These are phyloP conservation scores for Aspergillus phoenicis DNA, from an alignment of 2,329 filamentous ascomycete species.

Conservation along the genomic window DNA sequence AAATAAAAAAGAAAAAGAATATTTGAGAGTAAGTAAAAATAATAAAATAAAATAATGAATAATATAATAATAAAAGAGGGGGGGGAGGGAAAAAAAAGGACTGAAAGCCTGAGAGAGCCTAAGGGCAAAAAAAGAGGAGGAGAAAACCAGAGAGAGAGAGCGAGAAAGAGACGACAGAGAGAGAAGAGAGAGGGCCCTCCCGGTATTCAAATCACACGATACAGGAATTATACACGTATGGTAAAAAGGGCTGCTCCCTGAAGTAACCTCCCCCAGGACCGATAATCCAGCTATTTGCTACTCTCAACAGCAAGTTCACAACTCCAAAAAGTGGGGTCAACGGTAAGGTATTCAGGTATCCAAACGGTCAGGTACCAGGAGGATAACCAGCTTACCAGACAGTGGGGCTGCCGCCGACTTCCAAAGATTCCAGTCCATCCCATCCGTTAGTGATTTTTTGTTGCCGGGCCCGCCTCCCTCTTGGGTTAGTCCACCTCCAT, in stretches of 20 bases:
- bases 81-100: not conserved
- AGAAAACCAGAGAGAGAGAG: not conserved
- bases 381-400: not conserved
- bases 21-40: not conserved
- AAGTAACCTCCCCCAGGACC: too few species aligned
- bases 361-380: constrained; percentile 11
- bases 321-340: constrained; percentile 1
- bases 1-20: not conserved
- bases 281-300: too few species aligned
- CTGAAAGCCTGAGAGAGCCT: not conserved
- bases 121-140: too few species aligned
- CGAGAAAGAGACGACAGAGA: not conserved
- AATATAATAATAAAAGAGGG: not conserved
- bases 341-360: constrained; percentile 12
- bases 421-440: constrained; percentile 21
- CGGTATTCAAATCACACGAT: too few species aligned
- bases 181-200: too few species aligned
- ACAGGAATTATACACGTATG: too few species aligned
- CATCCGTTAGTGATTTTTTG: constrained; percentile 3
- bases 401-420: constrained; percentile 20
- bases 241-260: too few species aligned
- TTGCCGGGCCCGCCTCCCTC: constrained; percentile 4
- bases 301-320: not conserved
- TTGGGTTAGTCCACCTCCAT: constrained; percentile 4
- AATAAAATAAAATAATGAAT: not conserved